These are phyloP conservation scores for Diaporthe helianthi DNA, from an alignment of 2,329 filamentous ascomycete species.

Conservation along the genomic window DNA sequence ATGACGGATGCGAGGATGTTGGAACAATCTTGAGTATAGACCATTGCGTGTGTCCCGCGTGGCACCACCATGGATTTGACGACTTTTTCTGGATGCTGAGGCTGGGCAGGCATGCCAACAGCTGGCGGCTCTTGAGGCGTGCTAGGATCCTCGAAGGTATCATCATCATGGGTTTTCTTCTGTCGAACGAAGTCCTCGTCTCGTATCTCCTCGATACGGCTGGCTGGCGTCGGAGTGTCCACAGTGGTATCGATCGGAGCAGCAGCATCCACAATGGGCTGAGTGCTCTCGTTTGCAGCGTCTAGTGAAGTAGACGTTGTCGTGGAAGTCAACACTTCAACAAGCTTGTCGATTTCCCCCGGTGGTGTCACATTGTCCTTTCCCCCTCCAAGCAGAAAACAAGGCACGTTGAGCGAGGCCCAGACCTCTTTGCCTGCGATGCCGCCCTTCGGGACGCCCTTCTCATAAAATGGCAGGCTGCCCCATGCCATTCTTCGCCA, in stretches of 20 bases:
- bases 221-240: conserved; percentile 37
- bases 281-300: conserved; percentile 32
- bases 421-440: conserved; percentile 75
- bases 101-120: conserved; percentile 55
- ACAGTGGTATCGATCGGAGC: conserved; percentile 52
- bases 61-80: conserved; percentile 77
- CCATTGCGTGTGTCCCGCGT: conserved; percentile 79
- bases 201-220: conserved; percentile 48
- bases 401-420: conserved; percentile 73
- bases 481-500: conserved; percentile 85
- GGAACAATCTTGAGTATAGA: conserved; percentile 79
- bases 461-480: conserved; percentile 65
- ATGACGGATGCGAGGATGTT: conserved; percentile 82
- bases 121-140: conserved; percentile 52
- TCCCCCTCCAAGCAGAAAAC: conserved; percentile 81
- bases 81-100: conserved; percentile 56
- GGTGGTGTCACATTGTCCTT: conserved; percentile 79
- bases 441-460: conserved; percentile 63
- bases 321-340: conserved; percentile 46
- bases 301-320: conserved; percentile 31
- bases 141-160: conserved; percentile 53
- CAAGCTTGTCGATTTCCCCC: conserved; percentile 73
- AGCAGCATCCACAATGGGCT: conserved; percentile 54
- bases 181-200: conserved; percentile 47
- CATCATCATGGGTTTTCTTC: conserved; percentile 36